Percentiles rank a stretch among this genome's conserved stretches.
phyloP scores from a whole-genome alignment of 495 filamentous ascomycete species.

The Penicillium salamii region DNA sequence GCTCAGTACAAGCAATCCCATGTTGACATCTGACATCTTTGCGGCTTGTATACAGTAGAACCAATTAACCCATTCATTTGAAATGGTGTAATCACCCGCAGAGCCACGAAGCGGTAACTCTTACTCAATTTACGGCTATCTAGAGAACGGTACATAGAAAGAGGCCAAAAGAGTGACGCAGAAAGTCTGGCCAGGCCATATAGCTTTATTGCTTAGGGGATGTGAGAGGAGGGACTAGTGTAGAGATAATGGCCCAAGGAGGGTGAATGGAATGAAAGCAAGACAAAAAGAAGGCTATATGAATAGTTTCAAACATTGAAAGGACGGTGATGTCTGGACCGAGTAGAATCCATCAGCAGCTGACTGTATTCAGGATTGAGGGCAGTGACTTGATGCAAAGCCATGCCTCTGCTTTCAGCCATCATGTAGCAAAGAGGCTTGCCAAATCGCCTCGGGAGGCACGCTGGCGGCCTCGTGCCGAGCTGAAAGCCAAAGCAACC shows the following conservation, averaged over 20 bases:
- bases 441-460: conserved; percentile 24
- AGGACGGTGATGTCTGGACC: background rate
- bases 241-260: background rate
- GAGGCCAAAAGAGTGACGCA: too few relatives aligned
- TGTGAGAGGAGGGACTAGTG: background rate
- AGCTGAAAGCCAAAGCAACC: conserved; percentile 29
- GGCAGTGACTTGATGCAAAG: background rate
- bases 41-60: background rate
- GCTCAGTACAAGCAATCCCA: background rate
- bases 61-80: too few relatives aligned
- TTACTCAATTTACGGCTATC: too few relatives aligned
- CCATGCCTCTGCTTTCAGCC: too few relatives aligned
- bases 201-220: conserved; percentile 10
- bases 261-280: background rate
- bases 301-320: background rate
- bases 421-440: conserved; percentile 27
- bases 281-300: background rate
- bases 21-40: background rate
- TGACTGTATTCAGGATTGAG: background rate
- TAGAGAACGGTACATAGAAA: too few relatives aligned
- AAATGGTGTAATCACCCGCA: too few relatives aligned
- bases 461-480: conserved; percentile 30
- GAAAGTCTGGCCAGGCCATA: background rate
- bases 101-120: too few relatives aligned
- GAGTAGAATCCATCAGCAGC: background rate